These are phyloP conservation scores for Tremella mesenterica DNA, from an alignment of 768 basidiomycete genomes.

Conservation along the genomic window DNA sequence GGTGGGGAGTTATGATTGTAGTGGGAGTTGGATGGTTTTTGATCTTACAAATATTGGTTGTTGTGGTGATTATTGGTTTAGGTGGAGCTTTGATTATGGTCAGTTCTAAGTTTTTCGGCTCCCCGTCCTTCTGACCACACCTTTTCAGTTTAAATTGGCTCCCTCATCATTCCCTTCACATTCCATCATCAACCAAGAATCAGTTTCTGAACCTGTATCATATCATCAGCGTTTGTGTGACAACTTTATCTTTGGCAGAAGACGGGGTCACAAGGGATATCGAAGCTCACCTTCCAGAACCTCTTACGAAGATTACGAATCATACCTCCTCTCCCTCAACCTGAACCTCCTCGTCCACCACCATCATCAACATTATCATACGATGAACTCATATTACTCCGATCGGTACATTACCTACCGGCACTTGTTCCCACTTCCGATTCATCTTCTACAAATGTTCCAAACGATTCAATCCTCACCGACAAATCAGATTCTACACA, in stretches of 20 bases:
- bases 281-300: conserved; percentile 12
- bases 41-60: conserved; percentile 25
- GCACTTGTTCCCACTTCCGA: neutral
- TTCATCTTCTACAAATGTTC: neutral
- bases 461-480: neutral
- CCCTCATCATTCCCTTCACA: neutral
- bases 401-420: conserved; percentile 21
- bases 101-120: neutral
- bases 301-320: conserved; percentile 16
- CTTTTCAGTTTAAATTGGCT: neutral
- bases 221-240: neutral
- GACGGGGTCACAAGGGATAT: too few species aligned
- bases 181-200: neutral
- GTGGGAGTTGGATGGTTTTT: conserved; percentile 36
- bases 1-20: conserved; percentile 38
- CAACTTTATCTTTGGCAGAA: conserved; percentile 1
- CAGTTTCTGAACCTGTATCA: neutral
- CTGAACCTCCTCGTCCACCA: conserved; percentile 17
- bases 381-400: conserved; percentile 15
- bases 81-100: conserved; percentile 25
- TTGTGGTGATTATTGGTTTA: conserved; percentile 23
- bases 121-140: neutral
- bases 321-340: conserved; percentile 10
- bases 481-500: neutral
- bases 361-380: conserved; percentile 14